Conservation (phyloP, 2,329 filamentous ascomycete species). For the Trichoderma sp. region DNA sequence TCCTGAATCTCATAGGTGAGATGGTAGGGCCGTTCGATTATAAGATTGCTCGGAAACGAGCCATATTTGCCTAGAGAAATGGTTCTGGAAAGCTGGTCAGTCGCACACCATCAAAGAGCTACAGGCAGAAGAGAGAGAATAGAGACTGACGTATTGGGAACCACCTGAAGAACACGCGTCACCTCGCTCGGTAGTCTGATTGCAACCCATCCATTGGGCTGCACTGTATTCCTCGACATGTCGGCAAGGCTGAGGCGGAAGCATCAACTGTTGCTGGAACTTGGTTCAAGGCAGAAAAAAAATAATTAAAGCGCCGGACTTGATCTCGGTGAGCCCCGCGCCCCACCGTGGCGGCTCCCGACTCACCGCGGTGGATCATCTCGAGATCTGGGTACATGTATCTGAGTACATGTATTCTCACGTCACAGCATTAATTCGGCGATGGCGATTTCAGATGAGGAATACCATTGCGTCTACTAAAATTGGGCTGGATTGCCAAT, state of each 20-base stretch:
- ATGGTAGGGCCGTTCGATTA: conserved; percentile 88
- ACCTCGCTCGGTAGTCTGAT: conserved; percentile 59
- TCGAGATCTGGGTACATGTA: background rate
- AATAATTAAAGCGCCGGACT: conserved; percentile 14
- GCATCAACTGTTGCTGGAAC: background rate
- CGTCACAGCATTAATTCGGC: background rate
- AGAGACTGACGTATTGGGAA: conserved; percentile 56
- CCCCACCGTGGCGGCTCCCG: conserved; percentile 5
- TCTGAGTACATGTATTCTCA: background rate
- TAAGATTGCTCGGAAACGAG: conserved; percentile 80
- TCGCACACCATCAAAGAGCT: conserved; percentile 2
- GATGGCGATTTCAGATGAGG: background rate
- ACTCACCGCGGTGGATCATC: conserved; percentile 6
- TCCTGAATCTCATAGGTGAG: conserved; percentile 88
- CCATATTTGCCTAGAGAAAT: conserved; percentile 93
- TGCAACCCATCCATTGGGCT: conserved; percentile 60
- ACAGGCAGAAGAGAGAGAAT: background rate
- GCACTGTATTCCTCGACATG: conserved; percentile 36
- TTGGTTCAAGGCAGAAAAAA: conserved; percentile 9
- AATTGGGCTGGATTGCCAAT: background rate
- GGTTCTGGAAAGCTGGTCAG: conserved; percentile 54
- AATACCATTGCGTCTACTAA: background rate
- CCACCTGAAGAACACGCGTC: conserved; percentile 55
- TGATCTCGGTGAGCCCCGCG: conserved; percentile 35
- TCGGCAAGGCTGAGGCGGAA: conserved; percentile 19